Base-by-base conservation (phyloP, 2,329 filamentous ascomycete genomes). In the Penicillium hordei region DNA sequence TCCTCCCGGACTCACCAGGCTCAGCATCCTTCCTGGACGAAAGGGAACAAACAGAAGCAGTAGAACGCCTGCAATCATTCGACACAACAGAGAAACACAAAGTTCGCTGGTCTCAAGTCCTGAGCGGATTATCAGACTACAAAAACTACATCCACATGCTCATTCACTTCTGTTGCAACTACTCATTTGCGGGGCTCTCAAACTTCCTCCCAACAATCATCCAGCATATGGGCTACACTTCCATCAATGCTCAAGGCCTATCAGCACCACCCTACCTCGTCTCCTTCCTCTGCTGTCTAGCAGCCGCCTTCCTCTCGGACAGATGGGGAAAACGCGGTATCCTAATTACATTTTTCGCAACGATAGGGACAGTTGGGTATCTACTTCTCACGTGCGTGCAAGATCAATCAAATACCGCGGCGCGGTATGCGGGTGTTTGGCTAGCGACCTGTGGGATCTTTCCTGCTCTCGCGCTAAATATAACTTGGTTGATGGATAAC, bases 41-140 rank as follows among this genome's bases (percentile, higher is more conserved):
- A 25, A 70, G 75, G 6, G 76, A 82, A 59, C 80, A 78, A 60
- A 75, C 78, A 23, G 70, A 83, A 53, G 81, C 81, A 42, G 78
- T 85, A 19, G 78, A 80, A 25, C 76, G 83, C 13, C 71, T 85
- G 2, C 58, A 64, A 19, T 60, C 58, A 5, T 52, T 70, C 48
- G 67, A 72, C 36, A 58, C 58, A 29, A 72, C 69, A 1, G 63
- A 58, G 0, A 72, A 72, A 42, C 60, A 53, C 27, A 61, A 61
- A 23, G 25, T 73, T 12, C 65, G 66, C 57, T 69, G 69, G 65
- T 60, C 60, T n/a, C 75, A 78, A 49, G 63, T 77, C 1, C 52
- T 71, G 8, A 66, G 69, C 8, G 72, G 71, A 0, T 58, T 78
- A 10, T 46, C 60, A 2, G 76, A 78, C 57, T 73, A 75, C 60